Base-by-base conservation (phyloP, 257 asterid species). In the Nicotiana knightiana region DNA sequence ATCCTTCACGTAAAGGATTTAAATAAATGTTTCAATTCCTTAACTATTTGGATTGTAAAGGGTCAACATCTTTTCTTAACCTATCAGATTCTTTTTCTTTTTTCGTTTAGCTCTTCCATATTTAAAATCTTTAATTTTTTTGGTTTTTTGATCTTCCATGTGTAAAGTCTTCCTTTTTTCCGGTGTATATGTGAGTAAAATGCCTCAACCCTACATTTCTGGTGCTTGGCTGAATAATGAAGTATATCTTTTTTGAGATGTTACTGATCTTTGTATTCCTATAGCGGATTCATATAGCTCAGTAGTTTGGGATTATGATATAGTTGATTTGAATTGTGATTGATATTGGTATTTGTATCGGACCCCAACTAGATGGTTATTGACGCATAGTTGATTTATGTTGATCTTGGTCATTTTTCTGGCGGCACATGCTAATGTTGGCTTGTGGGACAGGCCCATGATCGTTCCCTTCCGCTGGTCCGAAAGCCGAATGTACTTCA, bases 381-480 rank as follows among this genome's bases (percentile, higher is more conserved):
- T 24, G 61, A 6, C 3, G 61, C 79, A 46, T 71, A 4, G 10
- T 51, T 32, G 63, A 55, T 37, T 15, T 43, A 54, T n/a, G 37
- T 66, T 73, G 67, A 77, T 70, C 81, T 54, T 67, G 83, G 64
- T 55, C 73, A n/a, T 68, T 43, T 26, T 79, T 83, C 79, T 75
- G 62, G 63, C 15, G 43, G 26, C 79, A 48, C 7, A 51, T 75
- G 62, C 62, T 26, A 51, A 51, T 75, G 63, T 75, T 84, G 85
- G 80, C 84, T 89, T 80, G 80, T 86, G 88, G 89, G 85, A 83
- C 96, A 91, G 95, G 90, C 87, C 76, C 82, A 58, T 7, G 81
- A 81, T 78, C 88, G 73, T 43, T 17, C 77, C 70, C 80, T 83
- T 73, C 86, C 82, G 76, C 80, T 71, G 82, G 88, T 81, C 67